phyloP scores from a whole-genome alignment of 768 basidiomycete species.

The Boletus speciosus region DNA sequence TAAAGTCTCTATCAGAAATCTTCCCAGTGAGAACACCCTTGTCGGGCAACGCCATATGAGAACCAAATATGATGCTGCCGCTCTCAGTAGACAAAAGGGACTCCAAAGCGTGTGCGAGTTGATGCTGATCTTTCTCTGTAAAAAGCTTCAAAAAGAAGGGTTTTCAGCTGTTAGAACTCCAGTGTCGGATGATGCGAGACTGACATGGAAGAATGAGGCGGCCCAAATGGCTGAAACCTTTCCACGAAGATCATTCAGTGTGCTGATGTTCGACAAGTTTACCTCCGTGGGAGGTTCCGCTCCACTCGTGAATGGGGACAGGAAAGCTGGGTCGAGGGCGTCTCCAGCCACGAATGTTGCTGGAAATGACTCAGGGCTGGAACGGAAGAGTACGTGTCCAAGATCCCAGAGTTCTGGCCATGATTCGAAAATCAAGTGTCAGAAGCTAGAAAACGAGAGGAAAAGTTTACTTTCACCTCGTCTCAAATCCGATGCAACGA shows the following conservation, averaged over 20 bases:
- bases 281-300: conserved; percentile 21
- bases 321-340: conserved; percentile 43
- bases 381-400: conserved; percentile 59
- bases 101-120: conserved; percentile 24
- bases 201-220: conserved; percentile 43
- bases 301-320: conserved; percentile 29
- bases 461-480: conserved; percentile 26
- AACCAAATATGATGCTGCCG: conserved; percentile 32
- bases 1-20: conserved; percentile 1
- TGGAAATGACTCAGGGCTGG: conserved; percentile 50
- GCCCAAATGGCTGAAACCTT: conserved; percentile 49
- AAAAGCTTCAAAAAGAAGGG: conserved; percentile 29
- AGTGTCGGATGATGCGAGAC: conserved; percentile 7
- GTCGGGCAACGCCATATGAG: conserved; percentile 17
- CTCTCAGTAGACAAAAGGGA: conserved; percentile 25
- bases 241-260: conserved; percentile 45
- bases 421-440: background rate
- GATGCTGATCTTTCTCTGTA: conserved; percentile 22
- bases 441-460: background rate
- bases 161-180: conserved; percentile 16
- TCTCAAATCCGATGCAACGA: conserved; percentile 38
- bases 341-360: conserved; percentile 56
- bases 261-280: conserved; percentile 31
- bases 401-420: conserved; percentile 54
- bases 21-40: conserved; percentile 5